Conservation (phyloP, 257 asterid species). For the Apocynum venetum region DNA sequence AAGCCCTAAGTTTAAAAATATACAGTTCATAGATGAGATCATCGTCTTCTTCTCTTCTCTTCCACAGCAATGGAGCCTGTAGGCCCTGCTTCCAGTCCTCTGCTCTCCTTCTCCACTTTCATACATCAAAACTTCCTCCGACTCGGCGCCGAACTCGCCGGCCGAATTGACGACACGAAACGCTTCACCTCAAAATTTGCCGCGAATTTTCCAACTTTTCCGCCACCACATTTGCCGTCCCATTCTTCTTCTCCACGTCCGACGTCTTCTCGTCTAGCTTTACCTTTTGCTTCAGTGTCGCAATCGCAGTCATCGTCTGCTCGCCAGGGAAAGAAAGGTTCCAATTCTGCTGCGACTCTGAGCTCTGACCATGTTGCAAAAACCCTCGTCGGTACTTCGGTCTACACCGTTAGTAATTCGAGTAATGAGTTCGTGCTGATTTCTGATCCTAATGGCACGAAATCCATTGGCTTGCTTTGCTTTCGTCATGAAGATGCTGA, state of each 20-base stretch:
- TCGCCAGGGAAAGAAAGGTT: conserved; percentile 25
- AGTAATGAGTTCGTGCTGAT: conserved; percentile 85
- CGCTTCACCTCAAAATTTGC: conserved; percentile 50
- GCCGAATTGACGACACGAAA: conserved; percentile 55
- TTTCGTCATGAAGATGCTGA: conserved; percentile 94
- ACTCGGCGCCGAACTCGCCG: conserved; percentile 54
- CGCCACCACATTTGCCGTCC: conserved; percentile 19
- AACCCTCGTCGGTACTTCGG: conserved; percentile 74
- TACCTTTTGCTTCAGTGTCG: conserved; percentile 76
- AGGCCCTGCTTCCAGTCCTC: conserved; percentile 51
- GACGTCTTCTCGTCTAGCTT: conserved; percentile 19
- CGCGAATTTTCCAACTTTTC: conserved; percentile 29
- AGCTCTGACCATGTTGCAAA: conserved; percentile 68
- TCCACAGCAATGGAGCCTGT: conserved; percentile 49
- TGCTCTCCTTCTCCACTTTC: conserved; percentile 58
- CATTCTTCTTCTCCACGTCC: conserved; percentile 14
- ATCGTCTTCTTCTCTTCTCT: background rate
- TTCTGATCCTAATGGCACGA: conserved; percentile 64
- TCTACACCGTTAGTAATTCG: conserved; percentile 85
- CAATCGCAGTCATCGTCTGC: conserved; percentile 35
- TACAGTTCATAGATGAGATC: background rate
- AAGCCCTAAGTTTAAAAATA: conserved; percentile 6
- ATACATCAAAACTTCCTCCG: conserved; percentile 43
- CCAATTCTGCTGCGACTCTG: conserved; percentile 19
- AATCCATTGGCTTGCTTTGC: conserved; percentile 91